Evolutionary conservation across 176 grass and related monocot species (phyloP), one percentile per base, ranked within the genome.

Genomic region (Rhynchospora breviuscula): DNA sequence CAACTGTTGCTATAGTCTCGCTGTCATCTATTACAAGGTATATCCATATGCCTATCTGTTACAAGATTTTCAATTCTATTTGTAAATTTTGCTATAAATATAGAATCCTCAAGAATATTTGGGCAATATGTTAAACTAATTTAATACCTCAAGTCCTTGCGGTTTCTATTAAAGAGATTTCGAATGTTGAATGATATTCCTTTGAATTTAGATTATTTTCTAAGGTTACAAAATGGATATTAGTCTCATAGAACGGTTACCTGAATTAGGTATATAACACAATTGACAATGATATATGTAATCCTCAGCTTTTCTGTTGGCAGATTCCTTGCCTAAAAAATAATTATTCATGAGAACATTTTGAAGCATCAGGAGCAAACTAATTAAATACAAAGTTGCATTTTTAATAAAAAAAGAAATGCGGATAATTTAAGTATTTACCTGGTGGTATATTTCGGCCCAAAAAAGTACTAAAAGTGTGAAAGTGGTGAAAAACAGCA

Each of bases 391-490:
- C 0, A 80, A 29, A 14, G 35, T 57, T 44, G 33, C 56, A 81
- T n/a, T 26, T 14, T 47, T 21, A 14, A 22, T 53, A 70, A 87
- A 79, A 2, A 13, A 73, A 78, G 29, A 17, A 66, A 58, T 2
- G 23, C 7, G 1, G 12, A 75, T 14, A 5, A 8, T 58, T 43
- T 21, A 67, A 68, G 14, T 54, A 66, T 7, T 52, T 44, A 94
- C 92, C 89, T 91, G 89, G 58, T 94, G 85, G 83, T 94, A 94
- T 40, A 94, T 94, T 61, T 94, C 92, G 21, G 92, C 92, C 87
- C 92, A 94, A 64, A 94, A 94, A 74, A 94, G 89, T 9, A 94
- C 89, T 40, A 94, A 45, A 8, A 94, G 83, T 65, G 87, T 88
- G 14, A 90, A 93, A 58, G 91, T 93, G 8, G 88, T 93, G 84